A percentile compares a stretch with the other conserved stretches of the same genome.
phyloP scores from a whole-genome alignment of 2,329 filamentous ascomycete species.

The Daldinia sp. region DNA sequence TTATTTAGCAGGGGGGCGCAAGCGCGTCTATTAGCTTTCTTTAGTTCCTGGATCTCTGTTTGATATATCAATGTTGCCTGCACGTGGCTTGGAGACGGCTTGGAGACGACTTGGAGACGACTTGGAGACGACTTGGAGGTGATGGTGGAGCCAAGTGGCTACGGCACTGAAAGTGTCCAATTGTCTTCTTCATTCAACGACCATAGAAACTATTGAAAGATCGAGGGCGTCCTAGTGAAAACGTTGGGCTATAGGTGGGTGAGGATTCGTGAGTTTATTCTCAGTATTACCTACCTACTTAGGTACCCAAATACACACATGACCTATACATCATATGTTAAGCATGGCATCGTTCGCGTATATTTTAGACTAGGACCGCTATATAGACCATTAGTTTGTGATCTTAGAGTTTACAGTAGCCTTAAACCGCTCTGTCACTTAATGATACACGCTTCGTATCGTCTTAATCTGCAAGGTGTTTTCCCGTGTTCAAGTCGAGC shows the following conservation, averaged over 20 bases:
- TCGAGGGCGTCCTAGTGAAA: too few relatives aligned
- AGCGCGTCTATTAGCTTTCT: background rate
- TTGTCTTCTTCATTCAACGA: background rate
- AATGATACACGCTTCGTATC: too few relatives aligned
- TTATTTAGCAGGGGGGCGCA: background rate
- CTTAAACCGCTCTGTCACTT: too few relatives aligned
- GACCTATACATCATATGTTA: background rate
- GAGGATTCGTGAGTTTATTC: background rate
- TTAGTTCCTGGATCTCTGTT: background rate
- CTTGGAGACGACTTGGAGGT: background rate
- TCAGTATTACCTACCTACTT: background rate
- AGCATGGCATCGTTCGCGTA: too few relatives aligned
- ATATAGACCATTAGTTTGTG: too few relatives aligned
- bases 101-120: too few relatives aligned
- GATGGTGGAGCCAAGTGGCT: background rate
- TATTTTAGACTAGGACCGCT: too few relatives aligned
- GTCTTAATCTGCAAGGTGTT: too few relatives aligned
- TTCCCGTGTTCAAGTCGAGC: background rate
- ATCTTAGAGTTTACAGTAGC: too few relatives aligned
- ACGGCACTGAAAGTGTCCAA: background rate
- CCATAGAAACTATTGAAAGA: background rate
- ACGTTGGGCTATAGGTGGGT: background rate
- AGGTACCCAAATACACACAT: too few relatives aligned
- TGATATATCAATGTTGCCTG: background rate
- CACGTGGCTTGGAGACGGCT: background rate